These are phyloP conservation scores for Bertia moriformis DNA, from an alignment of 2,329 filamentous ascomycete species.

Conservation along the genomic window DNA sequence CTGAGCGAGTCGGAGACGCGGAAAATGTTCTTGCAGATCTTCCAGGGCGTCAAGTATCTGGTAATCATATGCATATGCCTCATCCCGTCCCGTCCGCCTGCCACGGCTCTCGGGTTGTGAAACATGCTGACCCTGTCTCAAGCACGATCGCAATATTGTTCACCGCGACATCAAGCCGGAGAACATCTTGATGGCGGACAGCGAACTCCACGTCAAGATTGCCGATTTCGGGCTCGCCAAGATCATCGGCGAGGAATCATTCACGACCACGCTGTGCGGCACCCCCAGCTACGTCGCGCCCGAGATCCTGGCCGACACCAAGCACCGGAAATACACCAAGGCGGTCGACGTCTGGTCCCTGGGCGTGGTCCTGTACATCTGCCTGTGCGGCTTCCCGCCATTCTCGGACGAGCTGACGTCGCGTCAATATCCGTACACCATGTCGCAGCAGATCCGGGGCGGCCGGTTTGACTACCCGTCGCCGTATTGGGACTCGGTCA, in stretches of 20 bases:
- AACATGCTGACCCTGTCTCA: background rate
- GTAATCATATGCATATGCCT: constrained; percentile 32
- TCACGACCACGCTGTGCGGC: constrained; percentile 88
- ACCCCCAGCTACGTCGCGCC: constrained; percentile 97
- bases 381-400: constrained; percentile 87
- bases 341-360: constrained; percentile 94
- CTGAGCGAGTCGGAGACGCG: constrained; percentile 71
- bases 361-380: constrained; percentile 96
- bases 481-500: constrained; percentile 84
- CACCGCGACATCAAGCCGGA: constrained; percentile 97
- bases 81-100: background rate
- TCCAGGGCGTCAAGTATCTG: constrained; percentile 87
- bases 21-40: constrained; percentile 78
- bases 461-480: constrained; percentile 89
- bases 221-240: constrained; percentile 95
- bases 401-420: constrained; percentile 89
- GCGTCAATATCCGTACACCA: constrained; percentile 66
- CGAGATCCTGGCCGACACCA: constrained; percentile 75
- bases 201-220: constrained; percentile 73
- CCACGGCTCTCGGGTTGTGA: background rate
- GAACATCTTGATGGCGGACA: constrained; percentile 81
- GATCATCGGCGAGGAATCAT: constrained; percentile 96
- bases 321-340: constrained; percentile 77
- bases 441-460: constrained; percentile 79
- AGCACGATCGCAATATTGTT: constrained; percentile 96